Conservation (phyloP, 2,329 filamentous ascomycete species). For the Fusarium dimerum region DNA sequence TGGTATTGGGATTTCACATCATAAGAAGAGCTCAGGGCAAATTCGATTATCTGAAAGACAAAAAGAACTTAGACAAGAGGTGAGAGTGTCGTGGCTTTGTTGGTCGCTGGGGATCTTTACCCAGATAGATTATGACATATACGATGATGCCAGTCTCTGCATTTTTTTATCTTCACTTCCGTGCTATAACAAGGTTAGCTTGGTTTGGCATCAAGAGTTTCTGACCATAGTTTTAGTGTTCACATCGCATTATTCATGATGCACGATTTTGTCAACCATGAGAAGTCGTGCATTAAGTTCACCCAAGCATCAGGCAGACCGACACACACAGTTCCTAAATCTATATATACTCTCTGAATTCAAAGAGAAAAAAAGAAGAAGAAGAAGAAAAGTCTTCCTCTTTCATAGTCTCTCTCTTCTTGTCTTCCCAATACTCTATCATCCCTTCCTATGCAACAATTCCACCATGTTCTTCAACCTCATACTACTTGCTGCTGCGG, state of each 20-base stretch:
- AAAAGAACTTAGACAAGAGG: slow-evolving; percentile 15
- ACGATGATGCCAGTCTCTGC: too few relatives aligned
- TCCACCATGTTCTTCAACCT: background rate
- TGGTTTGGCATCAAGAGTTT: too few relatives aligned
- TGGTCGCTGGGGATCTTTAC: background rate
- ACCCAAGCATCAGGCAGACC: background rate
- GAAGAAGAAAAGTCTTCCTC: background rate
- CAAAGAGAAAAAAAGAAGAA: too few relatives aligned
- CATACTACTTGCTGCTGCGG: background rate
- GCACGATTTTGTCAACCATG: background rate
- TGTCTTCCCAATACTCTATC: background rate
- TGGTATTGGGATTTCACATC: slow-evolving; percentile 26
- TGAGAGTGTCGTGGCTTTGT: slow-evolving; percentile 1
- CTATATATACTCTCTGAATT: background rate
- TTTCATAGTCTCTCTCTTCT: background rate
- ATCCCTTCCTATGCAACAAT: background rate
- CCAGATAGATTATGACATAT: too few relatives aligned
- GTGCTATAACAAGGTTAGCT: too few relatives aligned
- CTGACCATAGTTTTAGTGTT: too few relatives aligned
- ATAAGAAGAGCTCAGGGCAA: slow-evolving; percentile 28
- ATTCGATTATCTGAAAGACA: slow-evolving; percentile 30
- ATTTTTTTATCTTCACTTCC: too few relatives aligned
- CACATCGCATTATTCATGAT: too few relatives aligned
- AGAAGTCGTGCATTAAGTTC: background rate
- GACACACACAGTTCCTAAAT: background rate